These are phyloP conservation scores for Pseudopyricularia javanii DNA, from an alignment of 2,329 filamentous ascomycete species.

Conservation along the genomic window DNA sequence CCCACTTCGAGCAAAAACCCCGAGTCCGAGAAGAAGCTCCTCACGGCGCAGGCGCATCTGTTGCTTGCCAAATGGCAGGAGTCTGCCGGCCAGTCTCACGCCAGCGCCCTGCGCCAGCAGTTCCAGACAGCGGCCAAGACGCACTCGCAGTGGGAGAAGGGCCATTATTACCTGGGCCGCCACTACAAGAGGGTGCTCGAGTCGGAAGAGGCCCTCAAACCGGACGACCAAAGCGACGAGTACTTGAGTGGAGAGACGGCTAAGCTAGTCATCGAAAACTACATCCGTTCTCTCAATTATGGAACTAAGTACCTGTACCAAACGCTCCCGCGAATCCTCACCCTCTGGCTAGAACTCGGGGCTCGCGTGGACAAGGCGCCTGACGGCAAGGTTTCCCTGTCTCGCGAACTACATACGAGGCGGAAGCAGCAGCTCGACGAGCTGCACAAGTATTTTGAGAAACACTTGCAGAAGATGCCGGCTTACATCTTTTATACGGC, in stretches of 20 bases:
- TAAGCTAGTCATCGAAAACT: slow-evolving; percentile 87
- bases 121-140: slow-evolving; percentile 74
- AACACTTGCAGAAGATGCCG: slow-evolving; percentile 62
- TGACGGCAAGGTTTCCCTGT: slow-evolving; percentile 39
- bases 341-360: slow-evolving; percentile 87
- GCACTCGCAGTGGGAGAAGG: slow-evolving; percentile 75
- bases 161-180: slow-evolving; percentile 90
- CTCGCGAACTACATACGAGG: slow-evolving; percentile 36
- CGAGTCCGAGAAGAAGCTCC: slow-evolving; percentile 40
- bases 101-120: slow-evolving; percentile 62
- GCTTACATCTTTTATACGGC: slow-evolving; percentile 71
- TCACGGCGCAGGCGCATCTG: slow-evolving; percentile 70
- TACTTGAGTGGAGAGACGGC: slow-evolving; percentile 73
- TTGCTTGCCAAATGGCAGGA: slow-evolving; percentile 96
- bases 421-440: slow-evolving; percentile 55
- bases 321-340: slow-evolving; percentile 81
- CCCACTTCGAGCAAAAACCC: slow-evolving; percentile 24
- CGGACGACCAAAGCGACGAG: slow-evolving; percentile 63
- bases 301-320: slow-evolving; percentile 96
- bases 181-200: slow-evolving; percentile 96
- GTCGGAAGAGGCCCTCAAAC: slow-evolving; percentile 66
- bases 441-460: slow-evolving; percentile 65
- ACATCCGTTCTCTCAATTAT: slow-evolving; percentile 71
- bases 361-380: slow-evolving; percentile 56
- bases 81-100: slow-evolving; percentile 83